Evolutionary conservation across 2,329 filamentous ascomycete genomes (phyloP), one percentile per base, ranked within the genome.

Genomic region (Phyllosticta capitalensis): DNA sequence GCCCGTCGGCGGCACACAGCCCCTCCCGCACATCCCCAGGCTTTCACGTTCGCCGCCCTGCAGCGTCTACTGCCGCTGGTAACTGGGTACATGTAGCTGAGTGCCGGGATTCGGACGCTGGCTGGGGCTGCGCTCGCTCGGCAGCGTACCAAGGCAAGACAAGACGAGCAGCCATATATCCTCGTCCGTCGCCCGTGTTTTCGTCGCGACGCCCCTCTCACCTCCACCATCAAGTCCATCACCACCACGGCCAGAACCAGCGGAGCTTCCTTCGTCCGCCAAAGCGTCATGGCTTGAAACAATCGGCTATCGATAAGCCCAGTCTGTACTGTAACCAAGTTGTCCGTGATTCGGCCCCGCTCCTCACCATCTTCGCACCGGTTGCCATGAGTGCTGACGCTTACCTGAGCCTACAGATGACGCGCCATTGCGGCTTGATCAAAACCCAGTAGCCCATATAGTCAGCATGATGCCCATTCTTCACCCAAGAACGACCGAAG

Each of bases 371-470:
- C 30, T 17, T 38, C 30, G 33, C 56, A n/a, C 38, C 38, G 38
- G 38, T 45, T n/a, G 14, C 12, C 52, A 54, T 51, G 52, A 48
- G 14, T 38, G 58, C 58, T 60, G 58, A 60, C 58, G 58, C 58
- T 60, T 54, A 55, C 45, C 53, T 60, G 52, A 56, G 52, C 54
- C 28, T 17, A 50, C 53, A 60, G 49, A 56, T 60, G 54, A 60
- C 53, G 53, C 58, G 45, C 50, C 21, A n/a, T 17, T 45, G 38
- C 38, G 38, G 38, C 38, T 45, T 45, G 38, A 45, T 45, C 38
- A 45, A 45, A 45, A 45, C 38, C 38, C 38, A 45, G n/a, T n/a
- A 19, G 38, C 14, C 17, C 38, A n/a, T 50, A 50, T 48, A 30
- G 53, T 49, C 21, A 20, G 21, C 28, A 22, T 51, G 53, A 30